phyloP scores from a whole-genome alignment of 2,329 filamentous ascomycete species.

The Calonectria hongkongensis region DNA sequence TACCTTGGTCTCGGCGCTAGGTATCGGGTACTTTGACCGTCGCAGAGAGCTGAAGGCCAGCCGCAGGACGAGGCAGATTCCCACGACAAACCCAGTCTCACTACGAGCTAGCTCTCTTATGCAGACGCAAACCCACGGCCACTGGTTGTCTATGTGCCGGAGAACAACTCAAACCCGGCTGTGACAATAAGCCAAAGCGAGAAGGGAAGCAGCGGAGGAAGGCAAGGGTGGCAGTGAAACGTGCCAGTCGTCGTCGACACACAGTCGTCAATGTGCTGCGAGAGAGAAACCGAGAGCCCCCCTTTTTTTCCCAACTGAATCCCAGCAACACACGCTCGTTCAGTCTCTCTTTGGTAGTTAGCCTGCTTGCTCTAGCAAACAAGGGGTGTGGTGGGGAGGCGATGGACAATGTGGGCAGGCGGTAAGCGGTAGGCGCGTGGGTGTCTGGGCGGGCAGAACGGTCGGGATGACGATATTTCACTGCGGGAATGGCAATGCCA shows the following conservation, averaged over 20 bases:
- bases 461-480: slow-evolving; percentile 50
- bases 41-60: slow-evolving; percentile 30
- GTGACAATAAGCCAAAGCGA: slow-evolving; percentile 18
- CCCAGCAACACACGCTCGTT: not conserved
- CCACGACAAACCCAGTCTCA: slow-evolving; percentile 15
- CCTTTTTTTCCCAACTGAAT: slow-evolving; percentile 7
- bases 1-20: slow-evolving; percentile 33
- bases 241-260: slow-evolving; percentile 16
- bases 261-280: slow-evolving; percentile 7
- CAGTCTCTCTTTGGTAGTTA: not conserved
- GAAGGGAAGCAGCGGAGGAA: not conserved
- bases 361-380: slow-evolving; percentile 11
- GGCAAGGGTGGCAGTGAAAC: slow-evolving; percentile 19
- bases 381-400: slow-evolving; percentile 23
- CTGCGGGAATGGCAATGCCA: slow-evolving; percentile 40
- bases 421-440: slow-evolving; percentile 42
- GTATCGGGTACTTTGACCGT: slow-evolving; percentile 34
- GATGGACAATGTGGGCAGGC: slow-evolving; percentile 15
- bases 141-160: slow-evolving; percentile 16
- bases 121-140: not conserved
- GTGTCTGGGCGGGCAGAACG: slow-evolving; percentile 35
- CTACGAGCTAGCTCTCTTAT: slow-evolving; percentile 24
- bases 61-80: slow-evolving; percentile 37
- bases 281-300: slow-evolving; percentile 16
- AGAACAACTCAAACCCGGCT: slow-evolving; percentile 12